Conservation (phyloP, 208 protist species). For the Herpetomonas muscarum region DNA sequence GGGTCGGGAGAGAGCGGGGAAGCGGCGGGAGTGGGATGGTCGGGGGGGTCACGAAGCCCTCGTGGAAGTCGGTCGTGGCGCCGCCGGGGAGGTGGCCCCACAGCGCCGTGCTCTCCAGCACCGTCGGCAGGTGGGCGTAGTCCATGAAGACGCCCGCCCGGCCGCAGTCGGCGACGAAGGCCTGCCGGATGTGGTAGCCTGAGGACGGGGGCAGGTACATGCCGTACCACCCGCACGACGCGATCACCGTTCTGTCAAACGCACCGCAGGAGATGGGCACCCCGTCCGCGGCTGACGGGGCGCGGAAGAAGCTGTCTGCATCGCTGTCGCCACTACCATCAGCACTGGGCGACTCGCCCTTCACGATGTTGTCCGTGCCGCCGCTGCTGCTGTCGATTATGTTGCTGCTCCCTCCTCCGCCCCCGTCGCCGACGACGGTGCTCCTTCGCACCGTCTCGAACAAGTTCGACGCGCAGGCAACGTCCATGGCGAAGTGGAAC, state of each 20-base stretch:
- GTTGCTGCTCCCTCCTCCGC: background rate
- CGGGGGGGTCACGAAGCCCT: background rate
- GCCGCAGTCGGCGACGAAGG: constrained; percentile 21
- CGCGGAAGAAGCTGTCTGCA: too few relatives aligned
- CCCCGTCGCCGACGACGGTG: background rate
- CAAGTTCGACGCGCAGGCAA: constrained; percentile 15
- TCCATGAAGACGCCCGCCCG: constrained; percentile 14
- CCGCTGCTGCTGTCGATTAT: background rate
- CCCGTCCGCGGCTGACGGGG: too few relatives aligned
- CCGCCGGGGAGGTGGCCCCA: constrained; percentile 3
- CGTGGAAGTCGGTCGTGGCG: background rate
- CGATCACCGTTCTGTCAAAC: constrained; percentile 18
- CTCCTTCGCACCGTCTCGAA: constrained; percentile 1
- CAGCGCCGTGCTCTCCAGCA: constrained; percentile 1
- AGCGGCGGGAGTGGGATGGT: too few relatives aligned
- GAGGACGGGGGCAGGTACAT: constrained; percentile 32
- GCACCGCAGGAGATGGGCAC: constrained; percentile 6
- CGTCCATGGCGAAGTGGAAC: constrained; percentile 21
- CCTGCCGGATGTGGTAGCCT: constrained; percentile 17
- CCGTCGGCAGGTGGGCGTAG: constrained; percentile 22
- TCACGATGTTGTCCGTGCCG: constrained; percentile 4
- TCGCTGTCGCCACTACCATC: too few relatives aligned
- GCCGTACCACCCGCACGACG: constrained; percentile 24
- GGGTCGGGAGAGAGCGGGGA: too few relatives aligned
- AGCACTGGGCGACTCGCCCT: too few relatives aligned